Evolutionary conservation across 306 rosid genomes (phyloP), one percentile per base, ranked within the genome.

Genomic region (Pterocarpus macrocarpus): DNA sequence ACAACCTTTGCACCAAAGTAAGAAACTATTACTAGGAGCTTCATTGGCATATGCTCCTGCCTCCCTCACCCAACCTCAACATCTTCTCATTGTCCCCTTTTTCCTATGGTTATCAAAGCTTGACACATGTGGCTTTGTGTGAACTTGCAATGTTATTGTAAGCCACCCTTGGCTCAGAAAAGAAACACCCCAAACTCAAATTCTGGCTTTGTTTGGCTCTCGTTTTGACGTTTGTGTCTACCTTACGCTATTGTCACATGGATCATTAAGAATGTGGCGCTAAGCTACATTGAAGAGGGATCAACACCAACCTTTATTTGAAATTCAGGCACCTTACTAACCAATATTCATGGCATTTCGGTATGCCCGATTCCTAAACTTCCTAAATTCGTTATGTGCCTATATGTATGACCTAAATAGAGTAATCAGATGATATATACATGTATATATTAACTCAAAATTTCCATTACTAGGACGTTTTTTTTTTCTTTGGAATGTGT

Each of bases 231-330:
- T 5, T 30, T 22, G 56, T 64, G 45, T 13, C 57, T 13, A 28
- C 58, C 56, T 11, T 30, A 39, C 39, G 64, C 38, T 14, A 64
- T 85, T 41, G 71, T 65, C 77, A 79, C 83, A 81, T 65, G 77
- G 39, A 61, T 71, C 77, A 75, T 75, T 82, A 45, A 49, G 52
- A 62, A 57, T 79, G 81, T 34, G 58, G 2, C 38, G 3, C 4
- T 35, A 57, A 53, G 83, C 80, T 7, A 61, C 35, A 64, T 58
- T n/a, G 53, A 15, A 35, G 22, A 36, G 49, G 34, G 71, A 39
- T 5, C 30, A n/a, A 5, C 22, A 15, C 44, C 17, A 35, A 5
- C 16, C 5, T 12, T 36, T 64, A 4, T 64, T 64, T 38, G 30
- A 64, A 7, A 7, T 35, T 38, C 0, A 62, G n/a, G 12, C 28